Evolutionary conservation across 352 stramenopile genomes (phyloP).

Genomic region (Globisporangium lucens): DNA sequence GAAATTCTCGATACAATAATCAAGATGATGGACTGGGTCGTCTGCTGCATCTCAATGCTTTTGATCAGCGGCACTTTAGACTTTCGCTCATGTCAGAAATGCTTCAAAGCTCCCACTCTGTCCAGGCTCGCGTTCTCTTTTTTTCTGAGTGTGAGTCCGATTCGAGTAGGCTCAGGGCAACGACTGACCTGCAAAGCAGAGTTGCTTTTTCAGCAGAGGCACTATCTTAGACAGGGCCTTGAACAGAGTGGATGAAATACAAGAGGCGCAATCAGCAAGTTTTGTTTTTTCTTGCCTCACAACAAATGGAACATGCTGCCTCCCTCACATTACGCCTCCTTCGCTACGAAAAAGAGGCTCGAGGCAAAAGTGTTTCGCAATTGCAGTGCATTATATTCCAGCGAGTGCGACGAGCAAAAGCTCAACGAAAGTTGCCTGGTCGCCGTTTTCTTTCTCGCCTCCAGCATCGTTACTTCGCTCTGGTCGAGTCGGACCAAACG

Average conservation of each 20-base stretch:
- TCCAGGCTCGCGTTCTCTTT: not conserved
- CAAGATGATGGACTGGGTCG: not conserved
- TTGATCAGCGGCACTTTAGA: not conserved
- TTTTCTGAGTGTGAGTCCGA: not conserved
- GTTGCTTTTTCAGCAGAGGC: not conserved
- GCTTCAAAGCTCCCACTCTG: not conserved
- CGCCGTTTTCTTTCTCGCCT: constrained; percentile 14
- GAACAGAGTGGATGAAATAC: not conserved
- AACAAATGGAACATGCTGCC: not conserved
- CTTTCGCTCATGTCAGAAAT: not conserved
- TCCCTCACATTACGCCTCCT: not conserved
- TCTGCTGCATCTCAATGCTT: not conserved
- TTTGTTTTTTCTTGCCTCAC: not conserved
- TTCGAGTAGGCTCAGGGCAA: not conserved
- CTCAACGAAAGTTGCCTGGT: not conserved
- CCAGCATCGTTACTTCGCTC: constrained; percentile 1
- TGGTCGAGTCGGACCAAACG: constrained; percentile 10
- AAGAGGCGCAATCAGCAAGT: not conserved
- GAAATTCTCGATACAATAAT: not conserved
- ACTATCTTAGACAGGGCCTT: not conserved
- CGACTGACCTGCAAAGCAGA: not conserved
- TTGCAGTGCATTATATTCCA: not conserved
- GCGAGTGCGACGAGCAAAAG: not conserved
- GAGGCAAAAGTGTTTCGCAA: not conserved
- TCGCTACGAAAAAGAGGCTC: not conserved